Evolutionary conservation across 192 early-diverging fungal species (phyloP).

Genomic region (Podila horticola): DNA sequence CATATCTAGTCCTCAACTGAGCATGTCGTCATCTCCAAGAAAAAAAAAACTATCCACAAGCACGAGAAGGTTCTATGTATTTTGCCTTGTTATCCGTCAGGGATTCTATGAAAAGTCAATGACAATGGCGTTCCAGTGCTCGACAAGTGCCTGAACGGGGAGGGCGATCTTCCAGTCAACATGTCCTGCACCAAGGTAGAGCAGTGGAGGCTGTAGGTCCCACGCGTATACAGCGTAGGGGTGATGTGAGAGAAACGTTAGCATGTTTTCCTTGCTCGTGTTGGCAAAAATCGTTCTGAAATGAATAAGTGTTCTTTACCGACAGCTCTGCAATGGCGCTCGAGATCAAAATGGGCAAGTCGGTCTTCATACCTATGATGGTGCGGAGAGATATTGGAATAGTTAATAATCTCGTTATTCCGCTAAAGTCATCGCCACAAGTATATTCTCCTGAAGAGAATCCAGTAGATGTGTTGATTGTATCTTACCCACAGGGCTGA

Average conservation of each 20-base stretch:
- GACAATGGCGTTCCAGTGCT: constrained; percentile 41
- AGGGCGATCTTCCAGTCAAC: constrained; percentile 87
- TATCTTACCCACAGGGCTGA: constrained; percentile 74
- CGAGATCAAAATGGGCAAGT: constrained; percentile 36
- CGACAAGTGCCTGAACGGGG: constrained; percentile 69
- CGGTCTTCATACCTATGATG: constrained; percentile 27
- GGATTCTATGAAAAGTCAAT: constrained; percentile 27
- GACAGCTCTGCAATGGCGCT: constrained; percentile 25
- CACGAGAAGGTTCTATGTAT: no score
- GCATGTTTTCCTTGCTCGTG: no score
- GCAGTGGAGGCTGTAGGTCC: constrained; percentile 66
- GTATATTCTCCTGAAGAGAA: background rate
- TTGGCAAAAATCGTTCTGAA: background rate
- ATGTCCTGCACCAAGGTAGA: constrained; percentile 86
- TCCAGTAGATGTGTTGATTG: background rate
- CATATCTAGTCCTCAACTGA: no score
- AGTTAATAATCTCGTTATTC: background rate
- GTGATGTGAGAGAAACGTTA: background rate
- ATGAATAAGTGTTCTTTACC: constrained; percentile 11
- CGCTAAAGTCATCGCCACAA: no score
- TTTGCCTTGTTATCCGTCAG: background rate
- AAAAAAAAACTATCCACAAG: background rate
- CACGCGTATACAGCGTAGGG: background rate
- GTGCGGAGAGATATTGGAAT: background rate
- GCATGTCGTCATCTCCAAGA: background rate